Percentiles rank a stretch among this genome's conserved stretches.
Conservation (phyloP, 2,329 filamentous ascomycete species). For the Diplodia sapinea region DNA sequence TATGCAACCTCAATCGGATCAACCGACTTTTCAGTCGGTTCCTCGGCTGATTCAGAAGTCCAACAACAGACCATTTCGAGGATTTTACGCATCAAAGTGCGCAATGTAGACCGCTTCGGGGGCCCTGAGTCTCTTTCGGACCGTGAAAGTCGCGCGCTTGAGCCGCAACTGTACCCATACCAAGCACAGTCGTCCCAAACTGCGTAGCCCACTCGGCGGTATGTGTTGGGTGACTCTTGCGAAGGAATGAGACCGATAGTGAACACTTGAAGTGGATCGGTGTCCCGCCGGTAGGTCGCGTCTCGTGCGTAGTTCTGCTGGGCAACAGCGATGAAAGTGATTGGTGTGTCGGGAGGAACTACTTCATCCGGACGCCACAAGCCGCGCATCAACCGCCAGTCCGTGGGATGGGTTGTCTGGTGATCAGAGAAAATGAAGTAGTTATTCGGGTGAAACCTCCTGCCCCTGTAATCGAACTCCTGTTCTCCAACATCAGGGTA, state of each 20-base stretch:
- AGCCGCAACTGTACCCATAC: conserved; percentile 31
- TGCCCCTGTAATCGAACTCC: background rate
- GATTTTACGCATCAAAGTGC: too few species aligned
- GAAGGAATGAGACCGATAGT: background rate
- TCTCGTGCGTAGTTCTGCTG: conserved; percentile 5
- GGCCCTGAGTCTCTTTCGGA: too few species aligned
- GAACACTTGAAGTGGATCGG: conserved; percentile 7
- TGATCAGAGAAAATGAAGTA: too few species aligned
- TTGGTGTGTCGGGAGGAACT: conserved; percentile 33
- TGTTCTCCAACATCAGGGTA: background rate
- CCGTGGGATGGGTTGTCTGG: background rate
- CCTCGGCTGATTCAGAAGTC: too few species aligned
- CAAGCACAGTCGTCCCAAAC: conserved; percentile 37
- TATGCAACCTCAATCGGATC: too few species aligned
- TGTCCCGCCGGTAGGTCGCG: too few species aligned
- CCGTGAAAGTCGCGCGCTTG: too few species aligned
- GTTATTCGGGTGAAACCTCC: too few species aligned
- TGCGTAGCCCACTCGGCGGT: conserved; percentile 36
- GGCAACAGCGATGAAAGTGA: conserved; percentile 39
- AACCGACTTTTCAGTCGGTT: too few species aligned
- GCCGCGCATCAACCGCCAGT: conserved; percentile 35
- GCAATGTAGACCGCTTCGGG: too few species aligned
- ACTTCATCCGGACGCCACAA: conserved; percentile 37
- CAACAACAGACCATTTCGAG: too few species aligned
- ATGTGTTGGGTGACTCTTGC: conserved; percentile 30